Conservation (phyloP, 768 basidiomycete genomes). For the Naganishia randhawae region DNA sequence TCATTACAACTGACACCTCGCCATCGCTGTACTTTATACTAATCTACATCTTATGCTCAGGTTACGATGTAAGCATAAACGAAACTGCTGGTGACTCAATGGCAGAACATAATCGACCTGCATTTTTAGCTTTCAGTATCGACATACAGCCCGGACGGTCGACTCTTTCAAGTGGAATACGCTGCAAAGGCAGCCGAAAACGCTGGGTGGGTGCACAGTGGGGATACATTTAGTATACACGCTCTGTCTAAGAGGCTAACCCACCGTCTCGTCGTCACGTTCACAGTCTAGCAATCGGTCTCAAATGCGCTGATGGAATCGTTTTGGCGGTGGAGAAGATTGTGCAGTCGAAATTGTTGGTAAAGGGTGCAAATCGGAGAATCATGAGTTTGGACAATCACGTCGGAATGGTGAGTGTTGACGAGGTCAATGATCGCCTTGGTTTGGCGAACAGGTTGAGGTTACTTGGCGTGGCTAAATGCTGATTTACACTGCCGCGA, state of each 20-base stretch:
- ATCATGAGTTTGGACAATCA: constrained; percentile 92
- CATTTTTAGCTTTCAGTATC: constrained; percentile 39
- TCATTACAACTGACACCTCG: constrained; percentile 35
- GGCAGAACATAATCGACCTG: background rate
- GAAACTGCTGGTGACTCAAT: constrained; percentile 67
- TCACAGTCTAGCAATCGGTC: constrained; percentile 84
- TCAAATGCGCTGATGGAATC: constrained; percentile 89
- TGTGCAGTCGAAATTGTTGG: constrained; percentile 88
- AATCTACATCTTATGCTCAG: background rate
- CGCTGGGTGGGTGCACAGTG: constrained; percentile 77
- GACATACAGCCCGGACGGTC: constrained; percentile 72
- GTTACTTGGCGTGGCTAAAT: background rate
- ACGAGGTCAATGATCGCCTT: background rate
- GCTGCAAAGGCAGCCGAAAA: constrained; percentile 98
- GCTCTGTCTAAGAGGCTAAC: background rate
- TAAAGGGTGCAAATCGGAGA: constrained; percentile 85
- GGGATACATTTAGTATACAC: too few relatives aligned
- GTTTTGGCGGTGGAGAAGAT: constrained; percentile 97
- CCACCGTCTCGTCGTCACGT: constrained; percentile 4
- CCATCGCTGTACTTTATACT: constrained; percentile 60
- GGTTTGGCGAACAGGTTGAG: background rate
- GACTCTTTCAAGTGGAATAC: constrained; percentile 99
- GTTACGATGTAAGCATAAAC: constrained; percentile 10
- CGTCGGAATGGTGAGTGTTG: constrained; percentile 72
- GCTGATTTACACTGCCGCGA: background rate